Conservation (phyloP, 2,329 filamentous ascomycete species). For the Pyricularia grisea region DNA sequence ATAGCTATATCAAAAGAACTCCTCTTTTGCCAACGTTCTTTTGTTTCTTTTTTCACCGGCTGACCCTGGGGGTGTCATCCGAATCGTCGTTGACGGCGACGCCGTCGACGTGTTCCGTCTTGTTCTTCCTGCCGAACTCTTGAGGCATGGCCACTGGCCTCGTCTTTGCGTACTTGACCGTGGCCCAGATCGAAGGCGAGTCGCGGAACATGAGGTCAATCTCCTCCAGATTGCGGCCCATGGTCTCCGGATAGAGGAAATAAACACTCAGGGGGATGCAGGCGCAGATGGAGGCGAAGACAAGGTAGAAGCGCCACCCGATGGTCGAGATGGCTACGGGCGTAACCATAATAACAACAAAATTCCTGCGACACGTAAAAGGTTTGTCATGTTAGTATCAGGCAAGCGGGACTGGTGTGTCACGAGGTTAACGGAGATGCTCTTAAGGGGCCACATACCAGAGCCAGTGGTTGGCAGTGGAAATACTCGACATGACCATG, state of each 20-base stretch:
- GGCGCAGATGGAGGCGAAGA: constrained; percentile 21
- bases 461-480: constrained; percentile 44
- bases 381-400: neutral
- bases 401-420: neutral
- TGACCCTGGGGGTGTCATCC: no score
- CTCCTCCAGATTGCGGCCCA: constrained; percentile 10
- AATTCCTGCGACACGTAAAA: constrained; percentile 20
- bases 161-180: constrained; percentile 5
- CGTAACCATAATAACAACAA: constrained; percentile 32
- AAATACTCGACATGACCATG: constrained; percentile 44
- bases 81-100: neutral
- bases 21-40: no score
- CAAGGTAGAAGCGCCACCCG: constrained; percentile 36
- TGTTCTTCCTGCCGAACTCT: constrained; percentile 53
- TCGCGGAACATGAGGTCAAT: constrained; percentile 10
- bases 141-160: constrained; percentile 10
- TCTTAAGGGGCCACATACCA: constrained; percentile 19
- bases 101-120: constrained; percentile 36
- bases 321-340: constrained; percentile 39
- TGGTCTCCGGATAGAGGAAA: constrained; percentile 19
- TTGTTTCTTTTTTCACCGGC: no score
- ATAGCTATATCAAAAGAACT: no score
- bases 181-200: constrained; percentile 25
- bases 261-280: constrained; percentile 21
- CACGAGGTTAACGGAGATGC: no score